Evolutionary conservation across 352 stramenopile genomes (phyloP).

Genomic region (Halophytophthora batemanensis): DNA sequence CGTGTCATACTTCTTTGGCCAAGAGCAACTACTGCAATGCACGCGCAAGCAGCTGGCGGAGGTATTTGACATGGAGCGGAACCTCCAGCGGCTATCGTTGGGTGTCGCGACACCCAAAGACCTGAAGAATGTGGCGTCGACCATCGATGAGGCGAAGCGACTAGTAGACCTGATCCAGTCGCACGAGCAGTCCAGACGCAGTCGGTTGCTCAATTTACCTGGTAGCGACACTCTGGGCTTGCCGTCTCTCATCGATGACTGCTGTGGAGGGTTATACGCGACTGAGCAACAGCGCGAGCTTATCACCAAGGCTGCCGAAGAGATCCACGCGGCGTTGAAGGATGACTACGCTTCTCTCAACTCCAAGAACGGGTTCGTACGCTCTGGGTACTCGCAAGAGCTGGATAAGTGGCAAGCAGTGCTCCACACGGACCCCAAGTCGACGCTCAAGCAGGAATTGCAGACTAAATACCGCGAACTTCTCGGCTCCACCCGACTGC

Average conservation of each 20-base stretch:
- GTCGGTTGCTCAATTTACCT: constrained; percentile 22
- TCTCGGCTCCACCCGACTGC: constrained; percentile 50
- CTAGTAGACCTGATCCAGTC: constrained; percentile 31
- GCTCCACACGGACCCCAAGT: constrained; percentile 39
- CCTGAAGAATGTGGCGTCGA: constrained; percentile 61
- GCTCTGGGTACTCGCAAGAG: constrained; percentile 46
- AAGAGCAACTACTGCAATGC: constrained; percentile 46
- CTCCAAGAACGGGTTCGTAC: constrained; percentile 55
- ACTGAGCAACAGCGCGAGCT: constrained; percentile 11
- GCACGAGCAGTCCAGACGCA: constrained; percentile 20
- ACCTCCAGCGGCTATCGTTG: constrained; percentile 61
- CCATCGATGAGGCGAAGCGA: constrained; percentile 43
- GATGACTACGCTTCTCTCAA: constrained; percentile 65
- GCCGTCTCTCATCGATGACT: constrained; percentile 23
- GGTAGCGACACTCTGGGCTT: constrained; percentile 21
- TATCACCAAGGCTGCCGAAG: constrained; percentile 23
- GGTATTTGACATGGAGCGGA: constrained; percentile 72
- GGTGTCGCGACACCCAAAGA: constrained; percentile 63
- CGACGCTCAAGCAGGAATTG: constrained; percentile 35
- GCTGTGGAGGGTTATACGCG: constrained; percentile 21
- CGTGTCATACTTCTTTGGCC: constrained; percentile 46
- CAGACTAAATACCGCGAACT: constrained; percentile 61
- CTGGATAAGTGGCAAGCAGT: constrained; percentile 62
- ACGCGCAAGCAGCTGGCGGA: constrained; percentile 51
- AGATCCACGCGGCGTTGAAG: constrained; percentile 57